Evolutionary conservation across 352 stramenopile genomes (phyloP), one percentile per base, ranked within the genome.

Genomic region (Phytophthora palmivora): DNA sequence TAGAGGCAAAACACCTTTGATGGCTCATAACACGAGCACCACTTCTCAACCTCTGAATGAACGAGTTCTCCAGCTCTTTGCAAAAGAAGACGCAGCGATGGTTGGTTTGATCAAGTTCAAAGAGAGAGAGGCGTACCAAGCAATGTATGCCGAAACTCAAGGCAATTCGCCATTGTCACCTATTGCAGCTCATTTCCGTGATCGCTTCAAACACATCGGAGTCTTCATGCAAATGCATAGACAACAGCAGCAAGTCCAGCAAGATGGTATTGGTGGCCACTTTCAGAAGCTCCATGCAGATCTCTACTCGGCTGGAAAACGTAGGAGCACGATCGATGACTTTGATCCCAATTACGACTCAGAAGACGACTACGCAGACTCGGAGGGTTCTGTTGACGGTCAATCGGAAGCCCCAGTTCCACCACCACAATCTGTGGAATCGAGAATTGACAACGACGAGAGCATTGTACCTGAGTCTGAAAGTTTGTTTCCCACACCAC

Each of bases 151-250:
- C 5, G 62, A 84, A n/a, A 68, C 72, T 9, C 75, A 89, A 51
- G 70, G 66, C 1, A 64, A 62, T 19, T 52, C 76, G 15, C 66
- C 58, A 6, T 51, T 92, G n/a, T 89, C 76, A 3, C 76, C 76
- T 4, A 58, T 76, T 1, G 77, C 77, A 0, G 65, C 73, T 42
- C 75, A 84, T 12, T 85, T 92, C 44, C 83, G 83, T 15, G 77
- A 87, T 16, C 74, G 81, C 0, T 88, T 90, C 69, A 92, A 90
- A 47, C 79, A 88, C 58, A 61, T 92, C 8, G 66, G 65, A 14
- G 9, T 78, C 21, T 63, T 89, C 19, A 63, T 78, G 39, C 68
- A 88, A 36, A 61, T 78, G 53, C 72, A 87, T 50, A 54, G 55
- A 28, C 56, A 63, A n/a, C 24, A 67, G 14, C 52, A 74, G 11